phyloP scores from a whole-genome alignment of 495 filamentous ascomycete genomes.

The Lentithecium fluviatile region DNA sequence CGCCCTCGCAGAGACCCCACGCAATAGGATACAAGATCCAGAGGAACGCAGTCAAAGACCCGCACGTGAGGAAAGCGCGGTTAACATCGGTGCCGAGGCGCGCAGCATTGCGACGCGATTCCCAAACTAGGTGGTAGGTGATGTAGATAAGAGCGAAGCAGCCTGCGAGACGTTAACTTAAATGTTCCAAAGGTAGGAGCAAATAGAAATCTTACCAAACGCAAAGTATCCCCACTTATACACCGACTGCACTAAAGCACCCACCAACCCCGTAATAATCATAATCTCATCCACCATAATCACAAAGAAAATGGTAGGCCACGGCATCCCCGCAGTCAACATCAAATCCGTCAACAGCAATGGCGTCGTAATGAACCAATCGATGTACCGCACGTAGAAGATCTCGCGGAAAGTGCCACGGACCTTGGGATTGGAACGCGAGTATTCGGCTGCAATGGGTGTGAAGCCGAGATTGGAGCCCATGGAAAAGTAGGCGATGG shows the following conservation, averaged over 20 bases:
- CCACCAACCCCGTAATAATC: slow-evolving; percentile 63
- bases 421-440: slow-evolving; percentile 45
- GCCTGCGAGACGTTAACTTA: slow-evolving; percentile 34
- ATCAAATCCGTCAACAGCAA: slow-evolving; percentile 60
- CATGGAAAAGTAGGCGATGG: slow-evolving; percentile 69
- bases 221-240: slow-evolving; percentile 71
- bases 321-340: slow-evolving; percentile 63
- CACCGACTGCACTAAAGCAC: slow-evolving; percentile 54
- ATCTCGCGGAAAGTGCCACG: slow-evolving; percentile 57
- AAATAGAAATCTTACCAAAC: slow-evolving; percentile 47
- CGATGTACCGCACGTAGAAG: slow-evolving; percentile 71
- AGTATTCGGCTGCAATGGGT: slow-evolving; percentile 58
- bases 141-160: slow-evolving; percentile 60
- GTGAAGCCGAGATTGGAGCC: slow-evolving; percentile 66
- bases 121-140: slow-evolving; percentile 53
- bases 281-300: slow-evolving; percentile 62
- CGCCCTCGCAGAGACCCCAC: slow-evolving; percentile 67
- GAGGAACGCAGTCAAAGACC: slow-evolving; percentile 53
- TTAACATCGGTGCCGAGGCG: slow-evolving; percentile 52
- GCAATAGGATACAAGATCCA: slow-evolving; percentile 70
- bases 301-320: slow-evolving; percentile 62
- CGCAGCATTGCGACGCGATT: slow-evolving; percentile 55
- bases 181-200: background rate
- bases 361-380: slow-evolving; percentile 58
- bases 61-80: slow-evolving; percentile 53